Conservation (phyloP, 139 green algal species). For the Haematococcus lacustris region DNA sequence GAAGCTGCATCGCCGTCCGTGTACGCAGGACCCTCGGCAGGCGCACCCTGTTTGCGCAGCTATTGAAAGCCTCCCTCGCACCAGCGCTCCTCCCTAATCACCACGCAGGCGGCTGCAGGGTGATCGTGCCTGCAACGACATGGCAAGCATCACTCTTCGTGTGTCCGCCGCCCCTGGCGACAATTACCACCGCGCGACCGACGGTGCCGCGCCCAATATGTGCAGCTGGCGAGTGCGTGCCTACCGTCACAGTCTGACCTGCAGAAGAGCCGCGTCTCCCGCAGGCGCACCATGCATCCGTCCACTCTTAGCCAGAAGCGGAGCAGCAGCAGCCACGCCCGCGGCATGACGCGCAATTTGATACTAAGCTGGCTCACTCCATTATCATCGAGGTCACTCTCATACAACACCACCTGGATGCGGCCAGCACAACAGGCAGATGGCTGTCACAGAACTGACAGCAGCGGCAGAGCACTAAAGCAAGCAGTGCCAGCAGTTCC, state of each 20-base stretch:
- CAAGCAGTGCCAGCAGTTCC: neutral
- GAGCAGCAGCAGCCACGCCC: slow-evolving; percentile 84
- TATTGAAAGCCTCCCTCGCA: slow-evolving; percentile 57
- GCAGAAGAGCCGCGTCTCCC: slow-evolving; percentile 73
- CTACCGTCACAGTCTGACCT: slow-evolving; percentile 21
- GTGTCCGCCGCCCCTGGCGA: neutral
- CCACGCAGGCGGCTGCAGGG: neutral
- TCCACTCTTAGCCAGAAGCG: slow-evolving; percentile 84
- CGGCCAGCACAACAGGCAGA: neutral
- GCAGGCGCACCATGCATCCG: slow-evolving; percentile 59
- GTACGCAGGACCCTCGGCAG: slow-evolving; percentile 44
- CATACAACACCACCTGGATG: slow-evolving; percentile 66
- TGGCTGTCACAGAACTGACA: neutral
- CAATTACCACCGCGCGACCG: neutral
- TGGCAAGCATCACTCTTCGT: neutral
- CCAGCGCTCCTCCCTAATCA: slow-evolving; percentile 45
- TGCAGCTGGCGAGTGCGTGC: neutral
- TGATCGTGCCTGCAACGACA: neutral
- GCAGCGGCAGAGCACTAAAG: neutral
- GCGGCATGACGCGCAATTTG: slow-evolving; percentile 70
- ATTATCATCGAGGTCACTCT: slow-evolving; percentile 90
- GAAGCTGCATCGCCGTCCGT: slow-evolving; percentile 51
- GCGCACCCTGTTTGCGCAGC: slow-evolving; percentile 44
- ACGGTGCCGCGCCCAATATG: neutral
- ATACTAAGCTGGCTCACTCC: slow-evolving; percentile 50